Evolutionary conservation across 1,139 yeast species (phyloP), one percentile per base, ranked within the genome.

Genomic region (Blastobotrys proliferans): DNA sequence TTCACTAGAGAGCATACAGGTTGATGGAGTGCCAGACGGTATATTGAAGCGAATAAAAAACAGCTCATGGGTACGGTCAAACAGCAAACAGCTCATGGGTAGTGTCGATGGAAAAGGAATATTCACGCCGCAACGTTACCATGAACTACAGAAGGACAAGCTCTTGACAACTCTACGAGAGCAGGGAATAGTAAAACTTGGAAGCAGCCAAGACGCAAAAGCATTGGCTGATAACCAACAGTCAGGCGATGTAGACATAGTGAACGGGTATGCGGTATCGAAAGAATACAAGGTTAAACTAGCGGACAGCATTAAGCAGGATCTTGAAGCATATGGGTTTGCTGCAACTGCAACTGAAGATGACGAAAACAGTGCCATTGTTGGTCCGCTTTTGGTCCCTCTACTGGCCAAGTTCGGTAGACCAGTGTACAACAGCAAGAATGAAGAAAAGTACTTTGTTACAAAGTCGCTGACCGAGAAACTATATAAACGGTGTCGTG

Each of bases 311-410:
- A 35, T 54, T 2, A 41, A 37, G 6, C 21, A 31, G 2, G 32
- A 40, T 11, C 38, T 57, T 9, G 44, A 43, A 2, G 28, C 37
- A 9, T 20, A 32, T 17, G 54, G 58, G 6, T 56, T 45, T 36
- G 45, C 41, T 13, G 56, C 27, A 24, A 35, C 13, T 24, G 14
- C n/a, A n/a, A n/a, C n/a, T n/a, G n/a, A n/a, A n/a, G n/a, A n/a
- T n/a, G n/a, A n/a, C n/a, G n/a, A n/a, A n/a, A n/a, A n/a, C n/a
- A n/a, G n/a, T n/a, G n/a, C n/a, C n/a, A n/a, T n/a, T n/a, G n/a
- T n/a, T n/a, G n/a, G n/a, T n/a, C n/a, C n/a, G n/a, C n/a, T n/a
- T n/a, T n/a, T n/a, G n/a, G n/a, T n/a, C n/a, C n/a, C n/a, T n/a
- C n/a, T n/a, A n/a, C n/a, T n/a, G n/a, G n/a, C n/a, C n/a, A n/a